Percentiles rank a stretch among this genome's conserved stretches.
Conservation (phyloP, 2,329 filamentous ascomycete genomes). For the Ceratocystis eucalypticola region DNA sequence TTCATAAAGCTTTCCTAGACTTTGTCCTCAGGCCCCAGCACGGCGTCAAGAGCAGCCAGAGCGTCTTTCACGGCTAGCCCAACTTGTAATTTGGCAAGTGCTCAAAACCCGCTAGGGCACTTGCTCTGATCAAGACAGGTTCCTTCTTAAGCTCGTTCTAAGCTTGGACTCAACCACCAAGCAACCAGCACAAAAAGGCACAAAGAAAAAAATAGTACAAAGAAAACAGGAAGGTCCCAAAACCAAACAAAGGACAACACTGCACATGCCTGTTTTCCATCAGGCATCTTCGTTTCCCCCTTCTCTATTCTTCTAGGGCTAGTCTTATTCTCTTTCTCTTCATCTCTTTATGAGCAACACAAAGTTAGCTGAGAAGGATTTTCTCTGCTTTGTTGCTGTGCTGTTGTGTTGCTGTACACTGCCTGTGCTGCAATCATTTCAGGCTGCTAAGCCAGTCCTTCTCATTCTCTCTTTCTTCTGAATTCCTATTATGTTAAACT, state of each 20-base stretch:
- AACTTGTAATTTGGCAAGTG: constrained; percentile 1
- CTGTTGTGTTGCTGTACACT: background rate
- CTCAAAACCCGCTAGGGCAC: background rate
- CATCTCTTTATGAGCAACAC: background rate
- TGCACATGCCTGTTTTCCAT: background rate
- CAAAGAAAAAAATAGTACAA: background rate
- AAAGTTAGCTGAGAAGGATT: background rate
- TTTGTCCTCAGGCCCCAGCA: background rate
- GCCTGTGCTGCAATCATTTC: background rate
- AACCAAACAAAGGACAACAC: background rate
- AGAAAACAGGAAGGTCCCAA: background rate
- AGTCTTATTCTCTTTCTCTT: background rate
- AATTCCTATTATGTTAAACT: constrained; percentile 5
- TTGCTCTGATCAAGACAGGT: background rate
- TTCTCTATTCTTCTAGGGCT: background rate
- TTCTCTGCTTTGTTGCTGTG: too few species aligned
- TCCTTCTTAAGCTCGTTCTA: constrained; percentile 3
- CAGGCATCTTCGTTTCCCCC: background rate
- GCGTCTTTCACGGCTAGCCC: background rate
- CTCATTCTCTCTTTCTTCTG: background rate
- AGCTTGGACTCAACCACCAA: constrained; percentile 10
- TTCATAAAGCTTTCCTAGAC: background rate
- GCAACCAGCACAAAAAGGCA: background rate
- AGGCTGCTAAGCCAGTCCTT: background rate
- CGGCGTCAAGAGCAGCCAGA: background rate